Evolutionary conservation across 352 stramenopile species (phyloP).

Genomic region (Thalassiosira delicatula): DNA sequence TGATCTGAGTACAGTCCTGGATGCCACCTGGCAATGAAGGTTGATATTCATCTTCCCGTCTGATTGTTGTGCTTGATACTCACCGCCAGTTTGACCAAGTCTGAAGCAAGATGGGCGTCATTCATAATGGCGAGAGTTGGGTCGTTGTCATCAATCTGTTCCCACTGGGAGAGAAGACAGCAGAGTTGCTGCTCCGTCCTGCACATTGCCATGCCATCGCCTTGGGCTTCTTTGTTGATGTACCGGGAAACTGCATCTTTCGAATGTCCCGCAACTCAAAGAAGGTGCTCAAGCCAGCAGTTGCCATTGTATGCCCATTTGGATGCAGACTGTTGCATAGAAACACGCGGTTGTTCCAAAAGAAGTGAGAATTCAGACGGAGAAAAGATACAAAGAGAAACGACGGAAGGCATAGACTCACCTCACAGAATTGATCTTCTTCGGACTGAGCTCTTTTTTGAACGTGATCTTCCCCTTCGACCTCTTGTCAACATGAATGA

Average conservation of each 20-base stretch:
- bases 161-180: slow-evolving; percentile 80
- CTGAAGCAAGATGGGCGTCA: slow-evolving; percentile 57
- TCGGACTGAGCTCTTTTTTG: slow-evolving; percentile 69
- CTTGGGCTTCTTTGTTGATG: slow-evolving; percentile 42
- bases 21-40: slow-evolving; percentile 83
- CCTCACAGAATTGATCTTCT: slow-evolving; percentile 83
- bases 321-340: slow-evolving; percentile 76
- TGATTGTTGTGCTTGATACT: slow-evolving; percentile 81
- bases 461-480: slow-evolving; percentile 70
- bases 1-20: slow-evolving; percentile 35
- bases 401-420: slow-evolving; percentile 41
- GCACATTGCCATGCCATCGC: slow-evolving; percentile 60
- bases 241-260: slow-evolving; percentile 50
- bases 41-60: slow-evolving; percentile 81
- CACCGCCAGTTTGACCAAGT: slow-evolving; percentile 46
- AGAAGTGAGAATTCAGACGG: slow-evolving; percentile 12
- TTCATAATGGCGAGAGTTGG: slow-evolving; percentile 76
- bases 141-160: slow-evolving; percentile 72
- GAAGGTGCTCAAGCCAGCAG: slow-evolving; percentile 57
- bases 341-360: too few species aligned
- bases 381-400: slow-evolving; percentile 10
- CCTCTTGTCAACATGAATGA: slow-evolving; percentile 76
- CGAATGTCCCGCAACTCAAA: slow-evolving; percentile 79
- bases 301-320: slow-evolving; percentile 73
- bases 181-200: slow-evolving; percentile 75